Percentiles rank a stretch among this genome's conserved stretches.
Conservation (phyloP, 2,329 filamentous ascomycete genomes). For the Penicillium sp. region DNA sequence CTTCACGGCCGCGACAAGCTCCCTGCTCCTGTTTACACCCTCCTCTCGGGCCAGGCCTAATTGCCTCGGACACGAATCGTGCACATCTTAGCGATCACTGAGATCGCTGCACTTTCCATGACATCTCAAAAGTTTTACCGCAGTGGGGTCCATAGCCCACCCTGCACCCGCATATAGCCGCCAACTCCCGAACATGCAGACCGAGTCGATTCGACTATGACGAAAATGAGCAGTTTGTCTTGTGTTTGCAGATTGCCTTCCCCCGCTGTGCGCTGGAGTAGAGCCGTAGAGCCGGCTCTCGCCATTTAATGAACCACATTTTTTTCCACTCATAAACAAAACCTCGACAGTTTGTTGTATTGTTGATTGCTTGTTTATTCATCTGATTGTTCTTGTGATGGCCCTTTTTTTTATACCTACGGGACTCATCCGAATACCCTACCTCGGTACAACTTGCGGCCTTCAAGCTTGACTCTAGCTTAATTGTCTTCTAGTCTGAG, state of each 20-base stretch:
- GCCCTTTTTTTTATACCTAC: not conserved
- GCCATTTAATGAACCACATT: not conserved
- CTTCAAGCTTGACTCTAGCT: not conserved
- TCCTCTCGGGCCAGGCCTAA: constrained; percentile 65
- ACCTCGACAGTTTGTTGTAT: constrained; percentile 11
- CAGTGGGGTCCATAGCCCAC: constrained; percentile 3
- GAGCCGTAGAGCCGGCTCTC: constrained; percentile 9
- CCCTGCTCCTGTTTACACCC: constrained; percentile 75
- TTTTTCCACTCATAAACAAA: constrained; percentile 12
- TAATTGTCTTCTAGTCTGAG: not conserved
- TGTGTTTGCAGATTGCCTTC: not conserved
- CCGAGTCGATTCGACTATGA: not conserved
- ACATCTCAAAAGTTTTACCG: not conserved
- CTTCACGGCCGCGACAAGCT: constrained; percentile 91
- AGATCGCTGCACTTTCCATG: constrained; percentile 7
- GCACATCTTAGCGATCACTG: constrained; percentile 6
- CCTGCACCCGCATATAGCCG: constrained; percentile 1
- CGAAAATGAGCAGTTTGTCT: not conserved
- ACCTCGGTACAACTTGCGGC: not conserved
- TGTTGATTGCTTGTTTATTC: not conserved
- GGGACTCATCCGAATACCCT: not conserved
- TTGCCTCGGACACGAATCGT: constrained; percentile 6
- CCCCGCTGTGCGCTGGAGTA: constrained; percentile 7
- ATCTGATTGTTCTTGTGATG: not conserved
- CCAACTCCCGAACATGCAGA: not conserved